phyloP scores from a whole-genome alignment of 352 stramenopile genomes.

The Globisporangium iwayamae region DNA sequence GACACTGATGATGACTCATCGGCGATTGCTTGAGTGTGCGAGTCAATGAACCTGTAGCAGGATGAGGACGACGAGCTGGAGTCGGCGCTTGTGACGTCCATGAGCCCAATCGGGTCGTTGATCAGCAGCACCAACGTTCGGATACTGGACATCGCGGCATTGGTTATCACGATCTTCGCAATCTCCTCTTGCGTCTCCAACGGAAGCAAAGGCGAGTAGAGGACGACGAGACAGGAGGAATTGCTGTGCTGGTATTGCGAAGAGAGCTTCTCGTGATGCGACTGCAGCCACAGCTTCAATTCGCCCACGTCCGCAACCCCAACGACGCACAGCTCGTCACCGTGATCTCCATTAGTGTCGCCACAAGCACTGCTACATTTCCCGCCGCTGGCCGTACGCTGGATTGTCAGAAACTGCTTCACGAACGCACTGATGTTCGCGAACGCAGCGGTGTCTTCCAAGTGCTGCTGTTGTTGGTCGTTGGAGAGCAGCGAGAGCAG shows the following conservation, averaged over 20 bases:
- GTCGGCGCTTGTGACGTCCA: neutral
- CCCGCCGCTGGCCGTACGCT: neutral
- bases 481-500: conserved; percentile 24
- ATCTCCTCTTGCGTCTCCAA: neutral
- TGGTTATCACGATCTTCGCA: neutral
- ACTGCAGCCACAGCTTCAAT: conserved; percentile 10
- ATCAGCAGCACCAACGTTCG: conserved; percentile 17
- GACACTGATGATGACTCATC: neutral
- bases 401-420: conserved; percentile 1
- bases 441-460: neutral
- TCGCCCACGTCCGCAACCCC: neutral
- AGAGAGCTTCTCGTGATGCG: conserved; percentile 1
- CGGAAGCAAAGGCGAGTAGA: conserved; percentile 9
- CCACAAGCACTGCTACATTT: neutral
- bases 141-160: too few relatives aligned
- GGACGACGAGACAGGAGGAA: conserved; percentile 8
- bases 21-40: neutral
- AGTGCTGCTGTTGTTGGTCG: neutral
- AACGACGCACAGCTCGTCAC: neutral
- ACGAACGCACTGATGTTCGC: conserved; percentile 7
- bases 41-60: conserved; percentile 4
- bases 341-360: neutral
- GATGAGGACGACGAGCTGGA: neutral
- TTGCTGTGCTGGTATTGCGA: neutral
- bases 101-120: conserved; percentile 8